Conservation (phyloP, 2,329 filamentous ascomycete genomes). For the Exutisphaerella laricina region DNA sequence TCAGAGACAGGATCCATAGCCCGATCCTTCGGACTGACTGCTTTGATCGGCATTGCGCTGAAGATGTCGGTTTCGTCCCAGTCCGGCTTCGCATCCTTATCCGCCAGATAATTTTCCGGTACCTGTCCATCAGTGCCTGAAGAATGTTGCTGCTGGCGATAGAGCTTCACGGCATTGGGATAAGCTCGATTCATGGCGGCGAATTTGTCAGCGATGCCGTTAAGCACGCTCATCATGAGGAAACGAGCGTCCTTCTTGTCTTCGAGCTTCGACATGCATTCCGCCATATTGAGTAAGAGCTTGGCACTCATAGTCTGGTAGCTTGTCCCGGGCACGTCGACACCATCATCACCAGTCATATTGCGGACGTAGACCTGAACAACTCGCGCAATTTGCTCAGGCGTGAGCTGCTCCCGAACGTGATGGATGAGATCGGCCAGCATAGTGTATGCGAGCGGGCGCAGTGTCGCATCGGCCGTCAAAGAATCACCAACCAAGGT, state of each 20-base stretch:
- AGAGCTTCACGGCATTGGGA: slow-evolving; percentile 88
- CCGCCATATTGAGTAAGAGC: slow-evolving; percentile 92
- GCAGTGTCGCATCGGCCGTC: slow-evolving; percentile 94
- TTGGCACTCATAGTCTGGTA: slow-evolving; percentile 99
- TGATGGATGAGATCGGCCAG: slow-evolving; percentile 97
- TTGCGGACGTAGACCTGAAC: slow-evolving; percentile 97
- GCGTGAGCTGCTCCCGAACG: slow-evolving; percentile 79
- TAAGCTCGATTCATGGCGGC: slow-evolving; percentile 97
- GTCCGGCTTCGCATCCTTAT: slow-evolving; percentile 73
- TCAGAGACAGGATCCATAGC: slow-evolving; percentile 87
- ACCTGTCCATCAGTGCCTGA: slow-evolving; percentile 41
- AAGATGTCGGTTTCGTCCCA: slow-evolving; percentile 99
- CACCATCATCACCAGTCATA: slow-evolving; percentile 75
- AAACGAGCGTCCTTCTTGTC: slow-evolving; percentile 93
- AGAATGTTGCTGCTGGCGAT: slow-evolving; percentile 62
- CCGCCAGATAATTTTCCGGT: slow-evolving; percentile 73
- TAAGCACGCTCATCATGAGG: slow-evolving; percentile 93
- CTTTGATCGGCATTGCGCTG: slow-evolving; percentile 91
- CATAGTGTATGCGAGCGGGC: slow-evolving; percentile 96
- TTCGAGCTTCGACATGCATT: slow-evolving; percentile 89
- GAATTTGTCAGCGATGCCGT: slow-evolving; percentile 97
- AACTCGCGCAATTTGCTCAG: slow-evolving; percentile 89
- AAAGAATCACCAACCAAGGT: slow-evolving; percentile 93
- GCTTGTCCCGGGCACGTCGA: slow-evolving; percentile 71
- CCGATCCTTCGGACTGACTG: slow-evolving; percentile 81